A percentile compares a stretch with the other conserved stretches of the same genome.
Evolutionary conservation across 805 yeast species (phyloP).

Genomic region (Wickerhamiella siamensis): DNA sequence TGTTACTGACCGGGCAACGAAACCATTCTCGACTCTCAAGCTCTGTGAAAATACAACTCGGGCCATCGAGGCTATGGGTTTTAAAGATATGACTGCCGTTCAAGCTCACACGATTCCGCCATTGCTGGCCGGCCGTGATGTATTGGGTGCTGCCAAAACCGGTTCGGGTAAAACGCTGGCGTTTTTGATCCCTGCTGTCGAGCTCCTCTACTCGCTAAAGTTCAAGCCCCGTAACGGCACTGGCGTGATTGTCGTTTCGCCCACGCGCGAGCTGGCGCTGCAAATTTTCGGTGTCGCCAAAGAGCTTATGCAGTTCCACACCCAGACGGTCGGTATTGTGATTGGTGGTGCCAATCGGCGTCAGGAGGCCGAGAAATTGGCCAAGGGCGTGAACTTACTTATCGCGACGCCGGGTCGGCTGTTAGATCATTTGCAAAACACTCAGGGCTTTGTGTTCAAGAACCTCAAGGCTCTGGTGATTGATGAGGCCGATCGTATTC

Average conservation of each 20-base stretch:
- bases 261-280: conserved; percentile 93
- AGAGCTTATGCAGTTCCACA: conserved; percentile 77
- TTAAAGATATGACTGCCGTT: conserved; percentile 80
- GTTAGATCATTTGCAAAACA: conserved; percentile 91
- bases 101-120: conserved; percentile 97
- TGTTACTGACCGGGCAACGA: conserved; percentile 19
- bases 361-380: conserved; percentile 89
- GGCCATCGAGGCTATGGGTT: conserved; percentile 81
- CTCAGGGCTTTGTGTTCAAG: conserved; percentile 84
- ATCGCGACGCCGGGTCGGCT: conserved; percentile 97
- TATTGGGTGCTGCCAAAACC: conserved; percentile 98
- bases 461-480: conserved; percentile 86
- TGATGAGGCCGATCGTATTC: conserved; percentile 96
- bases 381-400: conserved; percentile 83
- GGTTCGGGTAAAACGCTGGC: conserved; percentile 98
- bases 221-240: conserved; percentile 98
- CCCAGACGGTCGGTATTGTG: conserved; percentile 91
- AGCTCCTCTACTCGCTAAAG: conserved; percentile 72
- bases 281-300: conserved; percentile 97
- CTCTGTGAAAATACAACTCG: conserved; percentile 70
- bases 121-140: conserved; percentile 89
- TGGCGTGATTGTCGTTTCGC: conserved; percentile 89
- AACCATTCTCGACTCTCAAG: conserved; percentile 37
- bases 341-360: conserved; percentile 98
- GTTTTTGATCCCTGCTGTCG: conserved; percentile 89